These are phyloP conservation scores for Vitis hybrid DNA, from an alignment of 177 flowering plant genomes.

Conservation along the genomic window DNA sequence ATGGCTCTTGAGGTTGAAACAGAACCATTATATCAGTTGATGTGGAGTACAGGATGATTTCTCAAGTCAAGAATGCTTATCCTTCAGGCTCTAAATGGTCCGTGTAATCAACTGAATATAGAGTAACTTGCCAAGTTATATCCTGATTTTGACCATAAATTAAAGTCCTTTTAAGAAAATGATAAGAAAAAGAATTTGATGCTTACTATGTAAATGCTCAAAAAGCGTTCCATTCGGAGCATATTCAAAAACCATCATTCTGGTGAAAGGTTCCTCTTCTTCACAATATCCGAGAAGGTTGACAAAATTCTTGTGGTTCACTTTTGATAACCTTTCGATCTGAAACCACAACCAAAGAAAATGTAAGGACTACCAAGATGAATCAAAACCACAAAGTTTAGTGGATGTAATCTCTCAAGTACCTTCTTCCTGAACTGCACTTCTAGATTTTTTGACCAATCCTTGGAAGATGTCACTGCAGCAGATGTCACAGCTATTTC, in stretches of 20 bases:
- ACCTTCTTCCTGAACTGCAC: constrained; percentile 64
- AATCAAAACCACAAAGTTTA: neutral
- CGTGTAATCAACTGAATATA: neutral
- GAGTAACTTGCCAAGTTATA: neutral
- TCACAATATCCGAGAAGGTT: constrained; percentile 65
- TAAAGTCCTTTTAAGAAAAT: neutral
- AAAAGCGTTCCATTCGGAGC: constrained; percentile 71
- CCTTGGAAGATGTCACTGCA: constrained; percentile 34
- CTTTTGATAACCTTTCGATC: constrained; percentile 53
- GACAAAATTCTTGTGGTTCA: constrained; percentile 72
- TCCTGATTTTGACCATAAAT: neutral
- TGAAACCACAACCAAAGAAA: constrained; percentile 23
- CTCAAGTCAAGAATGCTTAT: neutral
- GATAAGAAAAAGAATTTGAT: neutral
- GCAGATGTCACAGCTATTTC: constrained; percentile 64
- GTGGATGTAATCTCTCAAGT: neutral
- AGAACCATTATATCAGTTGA: neutral
- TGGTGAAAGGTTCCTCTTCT: constrained; percentile 62
- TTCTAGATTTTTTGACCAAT: constrained; percentile 55
- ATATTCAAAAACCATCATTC: constrained; percentile 77
- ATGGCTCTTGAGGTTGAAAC: neutral
- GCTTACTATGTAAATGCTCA: constrained; percentile 71
- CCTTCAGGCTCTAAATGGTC: neutral
- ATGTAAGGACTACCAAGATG: neutral
- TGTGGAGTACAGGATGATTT: neutral